Evolutionary conservation across 192 early-diverging fungal species (phyloP).

Genomic region (Linnemannia schmuckeri): DNA sequence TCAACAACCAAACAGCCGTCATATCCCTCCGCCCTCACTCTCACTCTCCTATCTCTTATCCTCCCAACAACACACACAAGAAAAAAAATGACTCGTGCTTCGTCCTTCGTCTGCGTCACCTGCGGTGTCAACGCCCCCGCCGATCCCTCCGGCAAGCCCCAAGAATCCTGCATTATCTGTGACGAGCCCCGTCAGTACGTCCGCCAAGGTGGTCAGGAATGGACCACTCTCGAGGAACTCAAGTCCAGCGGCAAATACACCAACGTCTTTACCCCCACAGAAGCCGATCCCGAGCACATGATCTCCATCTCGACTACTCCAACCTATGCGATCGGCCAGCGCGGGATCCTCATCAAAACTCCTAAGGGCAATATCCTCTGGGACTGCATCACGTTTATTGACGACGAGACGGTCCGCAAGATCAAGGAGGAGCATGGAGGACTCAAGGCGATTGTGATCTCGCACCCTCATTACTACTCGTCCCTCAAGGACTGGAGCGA

Average conservation of each 20-base stretch:
- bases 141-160: conserved; percentile 9
- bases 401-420: conserved; percentile 31
- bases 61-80: background rate
- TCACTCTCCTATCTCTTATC: background rate
- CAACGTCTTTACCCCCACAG: conserved; percentile 38
- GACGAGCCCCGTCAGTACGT: conserved; percentile 47
- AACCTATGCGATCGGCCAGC: conserved; percentile 37
- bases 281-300: conserved; percentile 31
- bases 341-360: conserved; percentile 35
- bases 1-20: background rate
- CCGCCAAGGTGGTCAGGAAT: conserved; percentile 33
- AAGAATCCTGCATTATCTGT: conserved; percentile 34
- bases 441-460: conserved; percentile 49
- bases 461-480: conserved; percentile 49
- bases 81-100: conserved; percentile 4
- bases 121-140: conserved; percentile 36
- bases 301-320: conserved; percentile 39
- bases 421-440: conserved; percentile 33
- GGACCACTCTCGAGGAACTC: conserved; percentile 37
- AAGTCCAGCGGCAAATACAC: conserved; percentile 22
- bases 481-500: conserved; percentile 47
- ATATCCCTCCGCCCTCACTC: background rate
- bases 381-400: conserved; percentile 53
- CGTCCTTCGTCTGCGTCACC: conserved; percentile 40
- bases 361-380: conserved; percentile 48